These are phyloP conservation scores for Flaveria ramosissima DNA, from an alignment of 129 eudicot species.

Conservation along the genomic window DNA sequence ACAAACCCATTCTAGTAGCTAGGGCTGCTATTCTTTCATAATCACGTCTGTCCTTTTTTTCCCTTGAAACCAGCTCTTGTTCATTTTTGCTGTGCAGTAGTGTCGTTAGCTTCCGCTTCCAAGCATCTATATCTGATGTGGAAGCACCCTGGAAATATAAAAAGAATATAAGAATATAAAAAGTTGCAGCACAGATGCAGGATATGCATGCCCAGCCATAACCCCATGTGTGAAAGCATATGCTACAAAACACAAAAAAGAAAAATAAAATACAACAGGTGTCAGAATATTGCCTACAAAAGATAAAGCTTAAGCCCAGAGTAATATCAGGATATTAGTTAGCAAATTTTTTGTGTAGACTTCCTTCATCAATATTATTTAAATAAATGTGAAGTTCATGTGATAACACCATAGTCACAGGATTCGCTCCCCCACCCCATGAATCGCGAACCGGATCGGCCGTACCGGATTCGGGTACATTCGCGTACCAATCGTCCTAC, in stretches of 20 bases:
- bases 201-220: constrained; percentile 19
- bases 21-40: constrained; percentile 70
- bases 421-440: no score
- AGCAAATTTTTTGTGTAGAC: background rate
- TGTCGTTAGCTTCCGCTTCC: constrained; percentile 58
- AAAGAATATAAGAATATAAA: background rate
- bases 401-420: no score
- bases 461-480: no score
- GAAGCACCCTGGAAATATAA: constrained; percentile 45
- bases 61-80: constrained; percentile 78
- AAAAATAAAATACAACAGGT: background rate
- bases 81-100: constrained; percentile 47
- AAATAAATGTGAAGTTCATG: background rate
- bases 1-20: constrained; percentile 75
- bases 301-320: background rate
- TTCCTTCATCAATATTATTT: background rate
- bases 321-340: constrained; percentile 1
- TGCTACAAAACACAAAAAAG: constrained; percentile 4
- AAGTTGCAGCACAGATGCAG: background rate
- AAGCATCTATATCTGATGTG: constrained; percentile 49
- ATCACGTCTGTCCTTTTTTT: constrained; percentile 80
- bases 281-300: background rate
- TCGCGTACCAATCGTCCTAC: no score
- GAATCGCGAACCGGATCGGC: no score
- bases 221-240: constrained; percentile 16